A percentile compares a stretch with the other conserved stretches of the same genome.
Conservation (phyloP, 1,139 yeast genomes). For the Yamadazyma triangularis region DNA sequence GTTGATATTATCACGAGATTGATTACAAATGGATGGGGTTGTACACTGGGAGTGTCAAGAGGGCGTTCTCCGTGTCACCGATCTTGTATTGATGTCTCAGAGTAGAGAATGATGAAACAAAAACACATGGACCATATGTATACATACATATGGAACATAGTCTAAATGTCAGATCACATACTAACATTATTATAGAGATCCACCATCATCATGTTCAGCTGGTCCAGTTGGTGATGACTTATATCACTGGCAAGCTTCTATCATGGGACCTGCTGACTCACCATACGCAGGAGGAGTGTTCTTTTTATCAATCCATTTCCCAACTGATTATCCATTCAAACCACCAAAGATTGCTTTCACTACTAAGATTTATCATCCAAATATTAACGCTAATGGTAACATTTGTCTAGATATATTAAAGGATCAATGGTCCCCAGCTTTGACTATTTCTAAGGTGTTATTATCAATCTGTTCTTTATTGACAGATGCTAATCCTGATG, state of each 20-base stretch:
- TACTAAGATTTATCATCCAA: conserved; percentile 88
- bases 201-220: conserved; percentile 98
- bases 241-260: conserved; percentile 96
- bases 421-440: conserved; percentile 91
- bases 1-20: too few relatives aligned
- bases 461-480: conserved; percentile 84
- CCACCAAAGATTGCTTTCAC: conserved; percentile 92
- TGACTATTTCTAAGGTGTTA: conserved; percentile 84
- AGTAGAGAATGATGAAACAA: too few relatives aligned
- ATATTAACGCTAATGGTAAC: conserved; percentile 84
- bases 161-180: too few relatives aligned
- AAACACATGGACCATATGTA: too few relatives aligned
- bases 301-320: conserved; percentile 87
- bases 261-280: conserved; percentile 93
- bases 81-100: too few relatives aligned
- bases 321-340: conserved; percentile 92
- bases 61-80: too few relatives aligned
- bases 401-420: conserved; percentile 81
- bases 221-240: conserved; percentile 98
- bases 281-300: conserved; percentile 94
- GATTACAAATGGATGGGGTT: too few relatives aligned
- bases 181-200: conserved; percentile 57
- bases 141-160: too few relatives aligned
- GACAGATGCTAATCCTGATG: conserved; percentile 98
- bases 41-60: too few relatives aligned